Conservation (phyloP, 2,329 filamentous ascomycete species). For the Immersiporthe knoxdaviesiana region DNA sequence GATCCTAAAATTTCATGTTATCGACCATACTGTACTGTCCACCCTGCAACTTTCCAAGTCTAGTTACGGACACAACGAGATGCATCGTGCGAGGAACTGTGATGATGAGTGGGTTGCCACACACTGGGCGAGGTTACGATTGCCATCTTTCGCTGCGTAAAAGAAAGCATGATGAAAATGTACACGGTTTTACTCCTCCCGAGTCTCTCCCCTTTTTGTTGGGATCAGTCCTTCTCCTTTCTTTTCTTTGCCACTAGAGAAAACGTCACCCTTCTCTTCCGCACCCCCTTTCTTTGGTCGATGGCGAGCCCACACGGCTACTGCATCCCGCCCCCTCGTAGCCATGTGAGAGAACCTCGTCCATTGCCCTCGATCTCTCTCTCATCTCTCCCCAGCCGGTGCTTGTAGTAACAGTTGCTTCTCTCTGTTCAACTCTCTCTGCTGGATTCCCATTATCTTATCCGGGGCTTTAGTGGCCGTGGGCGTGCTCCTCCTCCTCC, state of each 20-base stretch:
- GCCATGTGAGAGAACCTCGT: not conserved
- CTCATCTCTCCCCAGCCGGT: not conserved
- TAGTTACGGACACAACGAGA: not conserved
- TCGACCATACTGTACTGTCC: too few relatives aligned
- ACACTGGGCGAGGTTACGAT: slow-evolving; percentile 17
- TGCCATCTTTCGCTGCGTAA: slow-evolving; percentile 28
- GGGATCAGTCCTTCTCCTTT: slow-evolving; percentile 5
- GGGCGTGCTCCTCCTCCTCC: slow-evolving; percentile 57
- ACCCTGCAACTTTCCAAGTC: too few relatives aligned
- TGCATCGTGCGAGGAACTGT: not conserved
- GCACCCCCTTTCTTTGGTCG: slow-evolving; percentile 4
- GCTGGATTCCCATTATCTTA: not conserved
- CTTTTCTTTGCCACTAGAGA: slow-evolving; percentile 10
- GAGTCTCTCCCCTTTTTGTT: slow-evolving; percentile 23
- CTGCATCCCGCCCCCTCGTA: not conserved
- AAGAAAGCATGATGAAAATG: slow-evolving; percentile 38
- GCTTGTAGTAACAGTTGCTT: not conserved
- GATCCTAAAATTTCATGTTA: not conserved
- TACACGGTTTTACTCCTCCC: slow-evolving; percentile 45
- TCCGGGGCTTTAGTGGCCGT: slow-evolving; percentile 48
- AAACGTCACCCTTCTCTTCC: slow-evolving; percentile 15
- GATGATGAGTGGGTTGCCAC: slow-evolving; percentile 6
- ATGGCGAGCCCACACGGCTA: not conserved
- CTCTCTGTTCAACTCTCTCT: not conserved
- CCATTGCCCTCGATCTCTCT: not conserved